Evolutionary conservation across 495 filamentous ascomycete genomes (phyloP).

Genomic region (Penicillium nucicola): DNA sequence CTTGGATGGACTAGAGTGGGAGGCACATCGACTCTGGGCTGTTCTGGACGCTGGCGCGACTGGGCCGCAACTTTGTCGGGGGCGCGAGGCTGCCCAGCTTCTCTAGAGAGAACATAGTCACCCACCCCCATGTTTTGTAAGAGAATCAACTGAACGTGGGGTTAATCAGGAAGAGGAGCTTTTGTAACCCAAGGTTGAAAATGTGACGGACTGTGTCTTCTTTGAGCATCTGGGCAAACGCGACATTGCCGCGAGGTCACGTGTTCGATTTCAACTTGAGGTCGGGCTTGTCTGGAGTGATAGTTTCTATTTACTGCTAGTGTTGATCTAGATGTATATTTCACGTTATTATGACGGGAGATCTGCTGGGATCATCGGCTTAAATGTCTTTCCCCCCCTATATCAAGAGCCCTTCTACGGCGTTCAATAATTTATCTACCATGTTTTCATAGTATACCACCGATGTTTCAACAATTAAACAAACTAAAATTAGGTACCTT

Average conservation of each 20-base stretch:
- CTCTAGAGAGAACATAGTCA: slow-evolving; percentile 43
- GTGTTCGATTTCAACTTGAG: slow-evolving; percentile 23
- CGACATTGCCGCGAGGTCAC: slow-evolving; percentile 34
- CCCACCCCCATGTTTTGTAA: slow-evolving; percentile 39
- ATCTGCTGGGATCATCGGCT: no score
- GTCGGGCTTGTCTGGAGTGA: no score
- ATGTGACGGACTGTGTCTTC: not conserved
- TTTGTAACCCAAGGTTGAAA: slow-evolving; percentile 1
- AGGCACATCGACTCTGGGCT: slow-evolving; percentile 36
- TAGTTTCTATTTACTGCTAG: no score
- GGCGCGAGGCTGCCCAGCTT: slow-evolving; percentile 33
- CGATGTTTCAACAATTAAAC: no score
- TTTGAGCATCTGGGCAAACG: slow-evolving; percentile 9
- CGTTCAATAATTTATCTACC: no score
- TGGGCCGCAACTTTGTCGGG: slow-evolving; percentile 17
- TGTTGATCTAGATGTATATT: no score
- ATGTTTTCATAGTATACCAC: no score
- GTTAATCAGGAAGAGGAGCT: not conserved
- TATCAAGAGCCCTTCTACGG: no score
- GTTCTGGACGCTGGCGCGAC: slow-evolving; percentile 36
- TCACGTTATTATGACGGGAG: no score
- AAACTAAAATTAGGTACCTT: no score
- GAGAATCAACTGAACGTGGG: not conserved
- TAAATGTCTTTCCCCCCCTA: no score
- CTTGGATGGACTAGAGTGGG: slow-evolving; percentile 17